Evolutionary conservation across 106 monocot species (phyloP).

Genomic region (Chionographis japonica): DNA sequence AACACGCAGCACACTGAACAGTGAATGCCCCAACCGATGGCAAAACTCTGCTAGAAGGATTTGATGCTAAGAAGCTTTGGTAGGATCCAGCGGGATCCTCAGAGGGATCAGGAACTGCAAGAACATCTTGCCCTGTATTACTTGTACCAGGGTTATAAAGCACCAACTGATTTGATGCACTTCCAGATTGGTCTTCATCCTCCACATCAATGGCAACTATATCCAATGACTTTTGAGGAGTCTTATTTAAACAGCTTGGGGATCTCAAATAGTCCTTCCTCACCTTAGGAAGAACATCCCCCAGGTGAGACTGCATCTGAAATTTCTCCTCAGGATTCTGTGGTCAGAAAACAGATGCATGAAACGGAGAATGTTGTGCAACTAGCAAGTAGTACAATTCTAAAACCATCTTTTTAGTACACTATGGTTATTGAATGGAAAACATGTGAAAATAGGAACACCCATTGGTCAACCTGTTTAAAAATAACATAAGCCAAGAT

Average conservation of each 20-base stretch:
- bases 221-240: slow-evolving; percentile 11
- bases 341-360: no score
- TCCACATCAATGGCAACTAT: slow-evolving; percentile 11
- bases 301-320: neutral
- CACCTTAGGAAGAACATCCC: slow-evolving; percentile 1
- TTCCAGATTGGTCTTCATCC: slow-evolving; percentile 20
- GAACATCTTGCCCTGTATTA: slow-evolving; percentile 22
- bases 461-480: no score
- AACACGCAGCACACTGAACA: slow-evolving; percentile 77
- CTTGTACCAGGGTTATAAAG: slow-evolving; percentile 30
- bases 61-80: slow-evolving; percentile 11
- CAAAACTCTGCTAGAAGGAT: slow-evolving; percentile 23
- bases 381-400: no score
- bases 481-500: no score
- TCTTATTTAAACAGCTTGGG: slow-evolving; percentile 4
- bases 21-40: slow-evolving; percentile 79
- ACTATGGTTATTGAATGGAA: no score
- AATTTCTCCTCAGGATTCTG: no score
- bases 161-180: slow-evolving; percentile 45
- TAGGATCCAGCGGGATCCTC: slow-evolving; percentile 15
- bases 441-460: no score
- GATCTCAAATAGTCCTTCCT: neutral
- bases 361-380: no score
- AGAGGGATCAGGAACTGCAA: slow-evolving; percentile 10
- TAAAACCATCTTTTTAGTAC: no score